These are phyloP conservation scores for Castanospermum australe DNA, from an alignment of 306 rosid species.

Conservation along the genomic window DNA sequence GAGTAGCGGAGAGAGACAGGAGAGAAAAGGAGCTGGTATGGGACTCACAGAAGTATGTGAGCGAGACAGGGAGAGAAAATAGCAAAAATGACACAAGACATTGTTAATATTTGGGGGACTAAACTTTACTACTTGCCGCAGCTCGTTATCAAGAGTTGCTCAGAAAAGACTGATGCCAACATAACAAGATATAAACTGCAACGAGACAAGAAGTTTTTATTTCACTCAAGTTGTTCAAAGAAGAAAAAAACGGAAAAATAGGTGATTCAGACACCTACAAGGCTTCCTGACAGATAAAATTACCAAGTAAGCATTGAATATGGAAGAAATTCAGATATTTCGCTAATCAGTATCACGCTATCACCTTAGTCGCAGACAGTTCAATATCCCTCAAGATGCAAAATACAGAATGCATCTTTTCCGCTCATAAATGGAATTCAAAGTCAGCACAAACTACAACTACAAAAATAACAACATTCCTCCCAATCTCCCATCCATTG, in stretches of 20 bases:
- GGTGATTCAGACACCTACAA: not conserved
- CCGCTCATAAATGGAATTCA: not conserved
- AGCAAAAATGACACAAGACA: not conserved
- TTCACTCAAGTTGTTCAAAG: not conserved
- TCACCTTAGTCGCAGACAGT: not conserved
- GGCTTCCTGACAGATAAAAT: not conserved
- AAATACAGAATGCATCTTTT: constrained; percentile 5
- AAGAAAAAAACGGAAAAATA: not conserved
- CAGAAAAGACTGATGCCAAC: not conserved
- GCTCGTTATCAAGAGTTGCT: not conserved
- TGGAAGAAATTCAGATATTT: not conserved
- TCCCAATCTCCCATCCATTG: not conserved
- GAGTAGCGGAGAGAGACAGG: not conserved
- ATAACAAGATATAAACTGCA: not conserved
- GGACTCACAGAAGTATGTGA: not conserved
- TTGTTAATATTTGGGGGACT: not conserved
- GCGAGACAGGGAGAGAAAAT: not conserved
- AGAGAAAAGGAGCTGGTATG: not conserved
- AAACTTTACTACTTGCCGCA: not conserved
- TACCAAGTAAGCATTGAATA: not conserved
- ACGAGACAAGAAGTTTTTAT: not conserved
- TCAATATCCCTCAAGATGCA: not conserved
- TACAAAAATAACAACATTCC: not conserved
- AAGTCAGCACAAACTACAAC: constrained; percentile 4
- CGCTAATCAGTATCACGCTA: no score